Evolutionary conservation across 257 asterid species (phyloP), one percentile per base, ranked within the genome.

Genomic region (Solanum habrochaites): DNA sequence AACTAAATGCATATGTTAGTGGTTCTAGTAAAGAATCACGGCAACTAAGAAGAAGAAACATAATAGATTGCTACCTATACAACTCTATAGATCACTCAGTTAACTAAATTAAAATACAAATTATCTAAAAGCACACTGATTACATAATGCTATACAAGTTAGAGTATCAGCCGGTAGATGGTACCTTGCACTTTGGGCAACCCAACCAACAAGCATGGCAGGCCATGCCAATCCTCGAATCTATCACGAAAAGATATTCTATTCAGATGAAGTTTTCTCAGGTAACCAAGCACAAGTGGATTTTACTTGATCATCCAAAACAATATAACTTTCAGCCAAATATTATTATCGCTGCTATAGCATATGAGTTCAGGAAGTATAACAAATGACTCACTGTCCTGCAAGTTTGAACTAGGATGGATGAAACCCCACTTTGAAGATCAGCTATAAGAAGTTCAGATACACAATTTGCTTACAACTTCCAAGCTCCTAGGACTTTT

Each of bases 201-300:
- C 98, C 98, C 98, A 97, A 91, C 99, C 99, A 89, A 95, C 89
- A 86, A 97, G 93, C 89, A 93, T 87, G 82, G 98, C 97, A n/a
- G 98, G 99, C 99, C 99, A 97, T 85, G 98, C 98, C 88, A 94
- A 92, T 85, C 97, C 99, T 71, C 98, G 97, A 87, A 95, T 97
- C 99, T 96, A 93, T 82, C 86, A 88, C 88, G 67, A 75, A 70
- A 87, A 85, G 88, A 43, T 80, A 83, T 90, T 32, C 49, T 37
- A 49, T 85, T 85, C 85, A 88, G 82, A 56, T 66, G 78, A 85
- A 85, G 23, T 47, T 80, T 82, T 74, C 25, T 32, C 78, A 31
- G 58, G 49, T 47, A 81, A 70, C 52, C n/a, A 84, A 35, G 72
- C 23, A 45, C n/a, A 74, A 81, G 85, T 81, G 85, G 29, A 81